Evolutionary conservation across 306 rosid species (phyloP).

Genomic region (Oemleria cerasiformis): DNA sequence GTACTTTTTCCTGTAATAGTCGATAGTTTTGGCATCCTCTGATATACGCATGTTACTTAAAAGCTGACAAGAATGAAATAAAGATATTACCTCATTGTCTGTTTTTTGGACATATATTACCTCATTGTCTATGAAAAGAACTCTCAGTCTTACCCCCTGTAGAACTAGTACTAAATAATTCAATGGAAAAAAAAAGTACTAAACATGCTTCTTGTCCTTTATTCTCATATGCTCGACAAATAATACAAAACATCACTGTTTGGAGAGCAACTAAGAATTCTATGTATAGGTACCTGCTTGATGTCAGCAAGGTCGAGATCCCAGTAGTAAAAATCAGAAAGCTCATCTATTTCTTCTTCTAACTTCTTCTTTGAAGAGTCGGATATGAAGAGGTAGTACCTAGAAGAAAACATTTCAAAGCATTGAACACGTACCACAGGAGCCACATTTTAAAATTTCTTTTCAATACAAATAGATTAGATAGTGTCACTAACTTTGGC

Average conservation of each 20-base stretch:
- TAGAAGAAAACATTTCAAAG: slow-evolving; percentile 11
- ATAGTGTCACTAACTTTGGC: slow-evolving; percentile 62
- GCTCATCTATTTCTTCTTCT: slow-evolving; percentile 79
- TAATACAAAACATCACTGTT: not conserved
- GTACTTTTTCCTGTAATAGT: slow-evolving; percentile 73
- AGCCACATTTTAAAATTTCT: slow-evolving; percentile 10
- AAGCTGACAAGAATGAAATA: slow-evolving; percentile 52
- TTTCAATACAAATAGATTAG: slow-evolving; percentile 13
- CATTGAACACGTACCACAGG: slow-evolving; percentile 23
- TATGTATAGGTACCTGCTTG: slow-evolving; percentile 56
- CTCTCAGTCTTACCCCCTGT: not conserved
- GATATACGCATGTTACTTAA: slow-evolving; percentile 51
- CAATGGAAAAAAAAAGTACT: not conserved
- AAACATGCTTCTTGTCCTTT: not conserved
- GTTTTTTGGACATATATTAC: no score
- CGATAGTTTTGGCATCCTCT: slow-evolving; percentile 40
- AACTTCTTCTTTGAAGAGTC: slow-evolving; percentile 67
- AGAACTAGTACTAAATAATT: not conserved
- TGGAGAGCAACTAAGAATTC: not conserved
- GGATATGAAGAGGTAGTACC: slow-evolving; percentile 78
- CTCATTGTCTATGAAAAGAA: slow-evolving; percentile 11
- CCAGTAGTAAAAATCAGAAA: slow-evolving; percentile 78
- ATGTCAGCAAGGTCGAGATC: slow-evolving; percentile 70
- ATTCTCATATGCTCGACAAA: not conserved
- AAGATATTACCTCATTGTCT: slow-evolving; percentile 4